phyloP scores from a whole-genome alignment of 495 filamentous ascomycete genomes.

The Aspergillus heteromorphus region DNA sequence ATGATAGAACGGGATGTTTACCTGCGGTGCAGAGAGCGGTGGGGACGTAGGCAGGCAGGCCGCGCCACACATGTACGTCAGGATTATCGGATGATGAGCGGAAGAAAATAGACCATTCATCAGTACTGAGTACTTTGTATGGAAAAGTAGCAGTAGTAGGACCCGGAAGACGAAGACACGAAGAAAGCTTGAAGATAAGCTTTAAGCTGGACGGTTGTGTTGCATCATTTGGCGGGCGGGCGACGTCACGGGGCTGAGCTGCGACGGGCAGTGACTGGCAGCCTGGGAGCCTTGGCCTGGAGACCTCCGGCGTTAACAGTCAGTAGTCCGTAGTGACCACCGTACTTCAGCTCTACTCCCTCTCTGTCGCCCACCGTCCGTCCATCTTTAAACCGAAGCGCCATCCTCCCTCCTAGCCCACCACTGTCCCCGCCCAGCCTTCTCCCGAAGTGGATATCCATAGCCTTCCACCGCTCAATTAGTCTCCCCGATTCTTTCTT shows the following conservation, averaged over 20 bases:
- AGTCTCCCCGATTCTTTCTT: not conserved
- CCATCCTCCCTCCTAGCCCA: constrained; percentile 4
- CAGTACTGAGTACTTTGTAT: not conserved
- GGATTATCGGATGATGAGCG: not conserved
- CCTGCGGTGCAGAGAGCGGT: not conserved
- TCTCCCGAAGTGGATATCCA: not conserved
- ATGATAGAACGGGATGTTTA: not conserved
- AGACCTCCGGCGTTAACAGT: too few species aligned
- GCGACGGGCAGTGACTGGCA: not conserved
- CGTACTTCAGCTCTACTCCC: constrained; percentile 1
- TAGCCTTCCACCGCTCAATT: constrained; percentile 9
- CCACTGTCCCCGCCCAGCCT: constrained; percentile 4
- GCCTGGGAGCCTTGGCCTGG: not conserved
- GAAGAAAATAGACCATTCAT: too few species aligned
- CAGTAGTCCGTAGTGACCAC: not conserved
- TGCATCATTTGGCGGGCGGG: constrained; percentile 2
- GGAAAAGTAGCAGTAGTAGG: too few species aligned
- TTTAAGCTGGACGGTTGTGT: not conserved
- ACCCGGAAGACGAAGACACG: not conserved
- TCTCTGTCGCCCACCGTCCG: too few species aligned
- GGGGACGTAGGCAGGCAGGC: too few species aligned
- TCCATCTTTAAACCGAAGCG: not conserved
- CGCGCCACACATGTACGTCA: not conserved
- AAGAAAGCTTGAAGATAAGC: not conserved
- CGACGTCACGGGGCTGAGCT: constrained; percentile 9